A percentile compares a stretch with the other conserved stretches of the same genome.
These are phyloP conservation scores for Mycena amicta DNA, from an alignment of 768 basidiomycete species.

Conservation along the genomic window DNA sequence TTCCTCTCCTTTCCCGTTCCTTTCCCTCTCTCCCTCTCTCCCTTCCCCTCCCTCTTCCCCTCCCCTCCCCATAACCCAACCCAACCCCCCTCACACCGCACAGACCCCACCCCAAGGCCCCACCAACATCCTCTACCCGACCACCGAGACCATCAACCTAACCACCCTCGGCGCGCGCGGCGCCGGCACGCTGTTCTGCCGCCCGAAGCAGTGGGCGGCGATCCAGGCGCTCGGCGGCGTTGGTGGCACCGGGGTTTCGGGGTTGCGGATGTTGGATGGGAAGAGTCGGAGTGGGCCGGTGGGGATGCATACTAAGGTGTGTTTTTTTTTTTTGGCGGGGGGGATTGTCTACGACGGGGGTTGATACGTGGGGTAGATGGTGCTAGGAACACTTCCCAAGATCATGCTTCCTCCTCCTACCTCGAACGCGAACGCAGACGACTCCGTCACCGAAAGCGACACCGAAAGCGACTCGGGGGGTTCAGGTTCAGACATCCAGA, in stretches of 20 bases:
- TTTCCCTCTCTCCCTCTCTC: no score
- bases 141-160: slow-evolving; percentile 48
- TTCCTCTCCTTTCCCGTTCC: no score
- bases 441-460: slow-evolving; percentile 31
- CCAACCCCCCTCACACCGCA: background rate
- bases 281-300: slow-evolving; percentile 59
- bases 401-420: background rate
- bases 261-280: slow-evolving; percentile 55
- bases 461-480: slow-evolving; percentile 32
- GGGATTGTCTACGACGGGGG: no score
- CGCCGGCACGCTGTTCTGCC: slow-evolving; percentile 69
- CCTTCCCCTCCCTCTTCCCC: no score
- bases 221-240: slow-evolving; percentile 26
- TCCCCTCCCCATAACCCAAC: background rate
- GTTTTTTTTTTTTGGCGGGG: background rate
- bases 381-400: slow-evolving; percentile 39
- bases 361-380: slow-evolving; percentile 40
- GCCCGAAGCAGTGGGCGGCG: slow-evolving; percentile 49
- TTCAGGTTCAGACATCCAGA: slow-evolving; percentile 12
- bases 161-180: slow-evolving; percentile 53
- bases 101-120: slow-evolving; percentile 15
- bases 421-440: background rate
- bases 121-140: slow-evolving; percentile 58
- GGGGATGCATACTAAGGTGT: slow-evolving; percentile 72
- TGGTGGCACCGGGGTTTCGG: slow-evolving; percentile 48